These are phyloP conservation scores for Vitis hybrid DNA, from an alignment of 177 flowering plant genomes.

Conservation along the genomic window DNA sequence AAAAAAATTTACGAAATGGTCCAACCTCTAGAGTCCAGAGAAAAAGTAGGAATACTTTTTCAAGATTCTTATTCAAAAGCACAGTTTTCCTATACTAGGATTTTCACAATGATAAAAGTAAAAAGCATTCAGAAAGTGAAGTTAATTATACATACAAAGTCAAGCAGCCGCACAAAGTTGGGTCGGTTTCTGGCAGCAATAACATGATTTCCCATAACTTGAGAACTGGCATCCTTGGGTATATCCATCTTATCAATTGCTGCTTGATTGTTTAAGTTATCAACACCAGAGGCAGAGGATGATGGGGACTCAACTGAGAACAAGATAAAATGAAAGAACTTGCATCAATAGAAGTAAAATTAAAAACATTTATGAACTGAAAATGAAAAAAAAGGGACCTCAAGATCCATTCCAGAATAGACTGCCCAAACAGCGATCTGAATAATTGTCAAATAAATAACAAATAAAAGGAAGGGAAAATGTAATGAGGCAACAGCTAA, in stretches of 20 bases:
- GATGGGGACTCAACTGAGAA: slow-evolving; percentile 16
- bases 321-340: background rate
- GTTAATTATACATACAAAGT: slow-evolving; percentile 45
- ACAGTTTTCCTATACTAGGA: too few species aligned
- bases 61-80: too few species aligned
- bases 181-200: slow-evolving; percentile 47
- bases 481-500: too few species aligned
- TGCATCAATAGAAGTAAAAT: background rate
- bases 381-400: too few species aligned
- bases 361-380: too few species aligned
- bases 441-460: too few species aligned
- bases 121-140: background rate
- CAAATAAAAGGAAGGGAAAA: too few species aligned
- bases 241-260: slow-evolving; percentile 12
- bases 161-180: slow-evolving; percentile 49
- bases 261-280: slow-evolving; percentile 20
- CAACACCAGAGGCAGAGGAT: slow-evolving; percentile 26
- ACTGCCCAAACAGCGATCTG: too few species aligned
- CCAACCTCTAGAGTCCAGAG: too few species aligned
- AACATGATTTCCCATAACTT: slow-evolving; percentile 50
- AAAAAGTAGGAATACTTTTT: too few species aligned
- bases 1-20: too few species aligned
- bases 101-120: background rate
- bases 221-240: slow-evolving; percentile 38
- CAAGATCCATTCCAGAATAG: too few species aligned